These are phyloP conservation scores for Erodium maritimum DNA, from an alignment of 345 rosid genomes.

Conservation along the genomic window DNA sequence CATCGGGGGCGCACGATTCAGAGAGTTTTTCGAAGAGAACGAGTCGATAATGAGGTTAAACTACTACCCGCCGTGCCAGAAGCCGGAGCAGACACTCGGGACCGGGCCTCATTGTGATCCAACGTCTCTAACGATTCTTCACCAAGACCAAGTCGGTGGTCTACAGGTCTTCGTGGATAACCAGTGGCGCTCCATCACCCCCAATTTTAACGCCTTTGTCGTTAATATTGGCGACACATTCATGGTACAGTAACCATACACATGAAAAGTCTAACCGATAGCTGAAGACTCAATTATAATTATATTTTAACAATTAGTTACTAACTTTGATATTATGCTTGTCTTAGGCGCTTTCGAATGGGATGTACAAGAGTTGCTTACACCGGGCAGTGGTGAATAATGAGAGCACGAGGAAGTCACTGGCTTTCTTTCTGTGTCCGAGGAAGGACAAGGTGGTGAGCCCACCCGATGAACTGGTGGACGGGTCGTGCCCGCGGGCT, in stretches of 20 bases:
- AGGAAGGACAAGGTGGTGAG: slow-evolving; percentile 56
- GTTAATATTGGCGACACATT: slow-evolving; percentile 96
- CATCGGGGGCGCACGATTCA: slow-evolving; percentile 39
- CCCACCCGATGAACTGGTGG: slow-evolving; percentile 67
- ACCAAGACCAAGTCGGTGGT: slow-evolving; percentile 87
- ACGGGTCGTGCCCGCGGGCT: slow-evolving; percentile 33
- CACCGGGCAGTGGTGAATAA: slow-evolving; percentile 93
- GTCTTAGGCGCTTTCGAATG: slow-evolving; percentile 73
- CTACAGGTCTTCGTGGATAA: slow-evolving; percentile 86
- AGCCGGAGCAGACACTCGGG: slow-evolving; percentile 84
- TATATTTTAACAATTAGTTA: no score
- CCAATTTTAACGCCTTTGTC: slow-evolving; percentile 71
- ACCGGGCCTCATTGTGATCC: slow-evolving; percentile 99
- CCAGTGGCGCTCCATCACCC: slow-evolving; percentile 65
- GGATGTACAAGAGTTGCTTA: slow-evolving; percentile 76
- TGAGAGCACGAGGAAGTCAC: slow-evolving; percentile 66
- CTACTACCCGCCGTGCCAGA: slow-evolving; percentile 89
- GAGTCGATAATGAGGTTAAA: slow-evolving; percentile 97
- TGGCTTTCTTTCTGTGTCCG: slow-evolving; percentile 91
- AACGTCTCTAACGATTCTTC: slow-evolving; percentile 96
- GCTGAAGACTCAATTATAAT: no score
- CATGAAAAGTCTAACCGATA: no score
- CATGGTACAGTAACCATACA: slow-evolving; percentile 48
- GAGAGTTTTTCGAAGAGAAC: slow-evolving; percentile 60
- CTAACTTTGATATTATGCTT: no score